Percentiles rank a stretch among this genome's conserved stretches.
Evolutionary conservation across 2,329 filamentous ascomycete species (phyloP).

Genomic region (Verticillium klebahnii): DNA sequence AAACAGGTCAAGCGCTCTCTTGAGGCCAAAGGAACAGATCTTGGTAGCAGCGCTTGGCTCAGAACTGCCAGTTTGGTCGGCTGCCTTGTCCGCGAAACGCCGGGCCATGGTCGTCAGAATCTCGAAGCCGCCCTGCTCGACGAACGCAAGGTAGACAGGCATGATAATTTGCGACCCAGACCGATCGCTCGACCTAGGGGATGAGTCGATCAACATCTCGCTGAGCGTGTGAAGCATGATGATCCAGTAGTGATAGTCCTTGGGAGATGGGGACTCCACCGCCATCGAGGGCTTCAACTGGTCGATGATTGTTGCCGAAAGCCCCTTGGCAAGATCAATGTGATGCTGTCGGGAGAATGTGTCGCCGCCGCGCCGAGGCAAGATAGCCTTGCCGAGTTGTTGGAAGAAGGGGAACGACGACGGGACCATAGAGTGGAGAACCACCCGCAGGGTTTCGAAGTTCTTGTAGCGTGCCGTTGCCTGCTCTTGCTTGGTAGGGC

Average conservation of each 20-base stretch:
- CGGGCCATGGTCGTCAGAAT: slow-evolving; percentile 68
- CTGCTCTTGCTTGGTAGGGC: slow-evolving; percentile 38
- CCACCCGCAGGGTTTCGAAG: slow-evolving; percentile 67
- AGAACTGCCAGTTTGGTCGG: slow-evolving; percentile 21
- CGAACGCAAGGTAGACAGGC: slow-evolving; percentile 81
- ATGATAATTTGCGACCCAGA: slow-evolving; percentile 56
- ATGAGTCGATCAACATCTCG: slow-evolving; percentile 68
- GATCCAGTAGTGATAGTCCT: slow-evolving; percentile 77
- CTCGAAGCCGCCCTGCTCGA: slow-evolving; percentile 71
- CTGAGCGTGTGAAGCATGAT: slow-evolving; percentile 74
- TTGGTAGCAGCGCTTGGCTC: slow-evolving; percentile 9
- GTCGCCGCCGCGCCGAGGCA: slow-evolving; percentile 71
- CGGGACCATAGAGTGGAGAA: slow-evolving; percentile 74
- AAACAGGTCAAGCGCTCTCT: slow-evolving; percentile 82
- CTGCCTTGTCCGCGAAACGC: slow-evolving; percentile 58
- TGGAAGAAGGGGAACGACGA: slow-evolving; percentile 84
- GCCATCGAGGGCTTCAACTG: slow-evolving; percentile 53
- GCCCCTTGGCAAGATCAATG: slow-evolving; percentile 53
- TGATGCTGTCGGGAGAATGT: slow-evolving; percentile 49
- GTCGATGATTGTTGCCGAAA: slow-evolving; percentile 66
- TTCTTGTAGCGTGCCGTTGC: slow-evolving; percentile 58
- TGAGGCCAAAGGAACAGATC: slow-evolving; percentile 50
- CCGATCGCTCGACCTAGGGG: slow-evolving; percentile 42
- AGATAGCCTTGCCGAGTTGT: slow-evolving; percentile 74
- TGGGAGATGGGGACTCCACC: slow-evolving; percentile 42